Percentiles rank a stretch among this genome's conserved stretches.
Evolutionary conservation across 2,329 filamentous ascomycete genomes (phyloP).

Genomic region (Arthroderma sp.): DNA sequence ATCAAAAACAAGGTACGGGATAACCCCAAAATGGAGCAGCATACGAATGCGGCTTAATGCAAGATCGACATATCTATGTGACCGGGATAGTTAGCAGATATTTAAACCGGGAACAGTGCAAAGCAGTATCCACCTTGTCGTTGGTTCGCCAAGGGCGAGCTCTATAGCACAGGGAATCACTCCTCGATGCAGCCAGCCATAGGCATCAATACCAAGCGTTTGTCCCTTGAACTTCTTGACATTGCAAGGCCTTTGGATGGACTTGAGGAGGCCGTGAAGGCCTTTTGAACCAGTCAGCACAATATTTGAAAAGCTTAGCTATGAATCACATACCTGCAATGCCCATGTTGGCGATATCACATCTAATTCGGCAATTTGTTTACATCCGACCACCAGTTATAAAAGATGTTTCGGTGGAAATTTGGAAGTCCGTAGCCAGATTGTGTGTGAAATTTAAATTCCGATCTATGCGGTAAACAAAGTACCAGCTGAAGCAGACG

Average conservation of each 20-base stretch:
- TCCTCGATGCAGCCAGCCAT: slow-evolving; percentile 95
- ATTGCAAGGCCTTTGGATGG: slow-evolving; percentile 79
- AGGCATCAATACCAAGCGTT: slow-evolving; percentile 88
- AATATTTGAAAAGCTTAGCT: neutral
- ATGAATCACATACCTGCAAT: slow-evolving; percentile 27
- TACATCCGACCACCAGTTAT: neutral
- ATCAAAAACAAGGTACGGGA: slow-evolving; percentile 92
- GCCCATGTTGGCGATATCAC: slow-evolving; percentile 22
- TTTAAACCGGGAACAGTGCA: neutral
- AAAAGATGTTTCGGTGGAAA: too few relatives aligned
- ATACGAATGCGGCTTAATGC: slow-evolving; percentile 83
- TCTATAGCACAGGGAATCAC: slow-evolving; percentile 84
- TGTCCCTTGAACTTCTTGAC: slow-evolving; percentile 78
- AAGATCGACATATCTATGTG: slow-evolving; percentile 68
- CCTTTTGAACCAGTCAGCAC: slow-evolving; percentile 37
- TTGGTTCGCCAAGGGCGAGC: slow-evolving; percentile 76
- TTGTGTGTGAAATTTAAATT: too few relatives aligned
- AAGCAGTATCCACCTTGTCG: slow-evolving; percentile 54
- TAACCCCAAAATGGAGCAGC: slow-evolving; percentile 85
- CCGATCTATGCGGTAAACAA: too few relatives aligned
- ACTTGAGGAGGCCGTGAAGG: slow-evolving; percentile 82
- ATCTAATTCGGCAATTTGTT: slow-evolving; percentile 4
- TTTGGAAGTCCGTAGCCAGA: too few relatives aligned
- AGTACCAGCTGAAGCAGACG: too few relatives aligned
- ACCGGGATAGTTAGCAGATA: neutral